These are phyloP conservation scores for Backusella parvicylindrica DNA, from an alignment of 192 early-diverging fungal species.

Conservation along the genomic window DNA sequence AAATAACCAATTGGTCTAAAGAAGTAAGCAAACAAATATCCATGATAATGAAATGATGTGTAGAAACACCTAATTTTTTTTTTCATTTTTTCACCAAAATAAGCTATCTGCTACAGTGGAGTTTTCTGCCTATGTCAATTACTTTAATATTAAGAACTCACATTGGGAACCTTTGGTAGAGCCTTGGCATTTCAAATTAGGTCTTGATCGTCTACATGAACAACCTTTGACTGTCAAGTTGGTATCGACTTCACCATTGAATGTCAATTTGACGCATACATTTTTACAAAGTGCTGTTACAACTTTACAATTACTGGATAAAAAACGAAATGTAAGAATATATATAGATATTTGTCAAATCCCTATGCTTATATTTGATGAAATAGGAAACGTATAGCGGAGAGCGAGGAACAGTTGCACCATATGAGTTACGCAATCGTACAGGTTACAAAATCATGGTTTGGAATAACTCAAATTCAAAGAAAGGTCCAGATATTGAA, in stretches of 20 bases:
- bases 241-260: conserved; percentile 65
- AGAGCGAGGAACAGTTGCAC: conserved; percentile 42
- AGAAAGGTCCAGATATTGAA: conserved; percentile 65
- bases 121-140: conserved; percentile 77
- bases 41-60: neutral
- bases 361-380: neutral
- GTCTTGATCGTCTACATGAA: conserved; percentile 14
- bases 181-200: conserved; percentile 75
- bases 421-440: conserved; percentile 86
- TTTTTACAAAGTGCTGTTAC: conserved; percentile 68
- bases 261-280: conserved; percentile 86
- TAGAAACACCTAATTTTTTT: neutral
- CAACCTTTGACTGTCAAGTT: conserved; percentile 57
- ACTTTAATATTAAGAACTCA: conserved; percentile 95
- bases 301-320: conserved; percentile 50
- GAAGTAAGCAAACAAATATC: conserved; percentile 35
- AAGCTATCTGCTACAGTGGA: conserved; percentile 56
- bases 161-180: conserved; percentile 99
- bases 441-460: conserved; percentile 89
- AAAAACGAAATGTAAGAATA: conserved; percentile 24
- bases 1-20: conserved; percentile 83
- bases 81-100: neutral
- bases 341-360: neutral
- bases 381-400: conserved; percentile 26
- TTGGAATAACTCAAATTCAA: conserved; percentile 71